phyloP scores from a whole-genome alignment of 202 grass and related monocot species.

The Cymbopogon flexuosus region DNA sequence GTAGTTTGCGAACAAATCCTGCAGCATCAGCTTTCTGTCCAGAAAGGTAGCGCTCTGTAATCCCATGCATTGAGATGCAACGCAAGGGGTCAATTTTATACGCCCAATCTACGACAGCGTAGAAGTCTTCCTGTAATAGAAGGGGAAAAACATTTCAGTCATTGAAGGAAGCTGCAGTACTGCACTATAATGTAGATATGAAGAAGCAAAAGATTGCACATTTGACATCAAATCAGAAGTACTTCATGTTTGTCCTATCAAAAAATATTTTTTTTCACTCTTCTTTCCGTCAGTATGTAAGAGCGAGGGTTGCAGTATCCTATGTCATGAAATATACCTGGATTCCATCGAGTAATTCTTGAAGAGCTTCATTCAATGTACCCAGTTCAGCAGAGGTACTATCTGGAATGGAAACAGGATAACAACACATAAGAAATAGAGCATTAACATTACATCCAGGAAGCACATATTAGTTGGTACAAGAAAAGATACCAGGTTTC shows the following conservation, averaged over 20 bases:
- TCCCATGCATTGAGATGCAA: conserved; percentile 99
- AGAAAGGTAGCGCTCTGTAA: conserved; percentile 96
- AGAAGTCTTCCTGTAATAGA: conserved; percentile 84
- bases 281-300: conserved; percentile 13
- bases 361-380: conserved; percentile 90
- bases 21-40: conserved; percentile 99
- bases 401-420: conserved; percentile 62
- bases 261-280: neutral
- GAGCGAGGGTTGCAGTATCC: neutral
- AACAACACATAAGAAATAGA: conserved; percentile 27
- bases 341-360: conserved; percentile 97
- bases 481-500: conserved; percentile 55
- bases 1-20: conserved; percentile 92
- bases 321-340: conserved; percentile 56
- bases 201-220: conserved; percentile 16
- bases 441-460: neutral
- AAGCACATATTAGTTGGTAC: neutral
- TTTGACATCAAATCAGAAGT: conserved; percentile 14
- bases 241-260: neutral
- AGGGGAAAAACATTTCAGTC: conserved; percentile 11
- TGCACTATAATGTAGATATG: conserved; percentile 6
- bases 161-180: conserved; percentile 1
- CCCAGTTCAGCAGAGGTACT: conserved; percentile 64
- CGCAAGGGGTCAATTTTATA: conserved; percentile 98
- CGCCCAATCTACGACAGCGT: conserved; percentile 94